These are phyloP conservation scores for Boletales sp. DNA, from an alignment of 768 basidiomycete genomes.

Conservation along the genomic window DNA sequence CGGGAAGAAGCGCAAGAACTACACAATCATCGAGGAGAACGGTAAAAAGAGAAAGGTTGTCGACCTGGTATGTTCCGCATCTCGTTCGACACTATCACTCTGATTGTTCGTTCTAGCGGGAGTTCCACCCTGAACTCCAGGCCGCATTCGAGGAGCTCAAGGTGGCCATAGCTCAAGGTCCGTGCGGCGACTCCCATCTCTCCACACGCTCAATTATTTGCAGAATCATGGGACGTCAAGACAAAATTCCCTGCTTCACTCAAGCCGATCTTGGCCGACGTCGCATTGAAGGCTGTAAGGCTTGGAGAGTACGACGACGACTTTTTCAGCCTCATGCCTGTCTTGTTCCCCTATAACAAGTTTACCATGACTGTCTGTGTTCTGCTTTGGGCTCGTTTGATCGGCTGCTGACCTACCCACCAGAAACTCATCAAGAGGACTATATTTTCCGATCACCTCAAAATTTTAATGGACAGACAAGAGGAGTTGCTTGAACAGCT, in stretches of 20 bases:
- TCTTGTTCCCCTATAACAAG: slow-evolving; percentile 89
- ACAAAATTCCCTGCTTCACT: slow-evolving; percentile 86
- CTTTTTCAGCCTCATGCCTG: slow-evolving; percentile 87
- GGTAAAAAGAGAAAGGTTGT: slow-evolving; percentile 73
- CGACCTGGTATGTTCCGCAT: slow-evolving; percentile 45
- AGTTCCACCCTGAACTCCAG: slow-evolving; percentile 73
- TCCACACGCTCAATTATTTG: neutral
- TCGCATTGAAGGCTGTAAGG: slow-evolving; percentile 74
- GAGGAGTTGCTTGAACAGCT: slow-evolving; percentile 67
- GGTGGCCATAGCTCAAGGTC: slow-evolving; percentile 57
- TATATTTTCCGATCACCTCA: slow-evolving; percentile 72
- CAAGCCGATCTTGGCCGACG: slow-evolving; percentile 65
- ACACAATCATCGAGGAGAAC: slow-evolving; percentile 47
- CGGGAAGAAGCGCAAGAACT: slow-evolving; percentile 54
- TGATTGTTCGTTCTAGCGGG: slow-evolving; percentile 36
- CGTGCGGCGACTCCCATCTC: neutral
- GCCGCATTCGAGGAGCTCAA: slow-evolving; percentile 58
- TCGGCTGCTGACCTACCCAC: slow-evolving; percentile 5
- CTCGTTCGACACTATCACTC: neutral
- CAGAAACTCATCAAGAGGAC: slow-evolving; percentile 93
- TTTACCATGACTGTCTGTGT: slow-evolving; percentile 83
- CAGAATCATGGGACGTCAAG: slow-evolving; percentile 77
- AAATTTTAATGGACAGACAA: slow-evolving; percentile 63
- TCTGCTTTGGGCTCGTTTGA: neutral
- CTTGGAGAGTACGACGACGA: slow-evolving; percentile 90